Evolutionary conservation across 441 rosid species (phyloP).

Genomic region (Heliophila coronopifolia): DNA sequence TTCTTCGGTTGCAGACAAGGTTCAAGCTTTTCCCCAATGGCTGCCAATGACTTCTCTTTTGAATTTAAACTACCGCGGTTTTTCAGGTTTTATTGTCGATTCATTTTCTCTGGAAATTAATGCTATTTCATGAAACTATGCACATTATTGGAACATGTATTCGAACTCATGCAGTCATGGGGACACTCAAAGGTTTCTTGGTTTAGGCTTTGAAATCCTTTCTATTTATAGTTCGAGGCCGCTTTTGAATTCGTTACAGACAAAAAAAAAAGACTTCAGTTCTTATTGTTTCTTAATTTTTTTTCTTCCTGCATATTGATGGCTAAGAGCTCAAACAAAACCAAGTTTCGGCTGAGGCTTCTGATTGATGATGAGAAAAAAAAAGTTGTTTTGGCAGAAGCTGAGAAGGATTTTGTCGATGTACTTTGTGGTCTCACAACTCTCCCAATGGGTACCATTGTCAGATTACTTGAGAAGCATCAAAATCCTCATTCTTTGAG

Average conservation of each 20-base stretch:
- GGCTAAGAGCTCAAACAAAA: not conserved
- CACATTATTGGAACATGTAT: conserved; percentile 16
- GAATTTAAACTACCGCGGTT: too few species aligned
- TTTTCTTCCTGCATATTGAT: not conserved
- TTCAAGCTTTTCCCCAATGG: too few species aligned
- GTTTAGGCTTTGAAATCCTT: not conserved
- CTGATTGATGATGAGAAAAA: conserved; percentile 16
- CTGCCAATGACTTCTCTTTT: too few species aligned
- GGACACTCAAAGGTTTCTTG: not conserved
- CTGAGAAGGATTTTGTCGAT: not conserved
- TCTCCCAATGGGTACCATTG: conserved; percentile 25
- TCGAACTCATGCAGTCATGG: not conserved
- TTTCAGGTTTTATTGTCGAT: too few species aligned
- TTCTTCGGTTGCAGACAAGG: too few species aligned
- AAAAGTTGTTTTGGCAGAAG: conserved; percentile 24
- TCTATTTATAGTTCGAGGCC: too few species aligned
- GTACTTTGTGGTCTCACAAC: conserved; percentile 13
- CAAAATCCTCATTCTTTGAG: not conserved
- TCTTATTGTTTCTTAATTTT: too few species aligned
- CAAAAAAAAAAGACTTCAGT: too few species aligned
- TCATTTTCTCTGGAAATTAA: too few species aligned
- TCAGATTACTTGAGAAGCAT: conserved; percentile 19
- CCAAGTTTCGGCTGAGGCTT: conserved; percentile 14
- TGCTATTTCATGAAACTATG: too few species aligned
- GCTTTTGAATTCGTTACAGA: too few species aligned